Evolutionary conservation across 108 stramenopile species (phyloP), one percentile per base, ranked within the genome.

Genomic region (Skeletonema grethae): DNA sequence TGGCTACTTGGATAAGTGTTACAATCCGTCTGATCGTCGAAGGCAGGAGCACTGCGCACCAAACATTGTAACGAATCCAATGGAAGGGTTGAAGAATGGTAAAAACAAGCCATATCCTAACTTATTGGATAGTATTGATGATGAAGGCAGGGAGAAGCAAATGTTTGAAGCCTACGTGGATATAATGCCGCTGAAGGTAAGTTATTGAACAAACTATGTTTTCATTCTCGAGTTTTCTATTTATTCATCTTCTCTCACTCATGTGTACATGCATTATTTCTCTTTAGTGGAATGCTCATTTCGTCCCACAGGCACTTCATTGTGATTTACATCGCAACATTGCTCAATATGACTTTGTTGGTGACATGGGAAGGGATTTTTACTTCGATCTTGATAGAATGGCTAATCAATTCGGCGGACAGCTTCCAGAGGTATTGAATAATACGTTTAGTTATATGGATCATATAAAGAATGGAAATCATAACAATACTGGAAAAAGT

Each of bases 1-100:
- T 28, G 88, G 67, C 0, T 88, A 72, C 66, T 70, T 89, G 41
- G 85, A 89, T 41, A 88, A 88, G 41, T 88, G 85, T 34, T 29
- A 57, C 4, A 50, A 61, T 18, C 24, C 58, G 1, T 18, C 5
- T 18, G 28, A 28, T 0, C 35, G 72, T 36, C 16, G 7, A n/a
- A 0, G 11, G 9, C 60, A 80, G 50, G 46, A 36, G 24, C 72
- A 80, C 16, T 80, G 79, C 41, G 67, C 73, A 25, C 79, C 79
- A n/a, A 73, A 80, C 36, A 53, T 67, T 7, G 56, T 80, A 6
- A 73, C 62, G 20, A 80, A 80, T 63, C 50, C 77, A 18, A 48
- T 31, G 12, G 12, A 34, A 22, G 32, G 58, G 28, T 29, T 70
- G 36, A 18, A 25, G 24, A 57, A 70, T 61, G 16, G 8, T 5